Evolutionary conservation across 768 basidiomycete genomes (phyloP).

Genomic region (Suillus ampliporus): DNA sequence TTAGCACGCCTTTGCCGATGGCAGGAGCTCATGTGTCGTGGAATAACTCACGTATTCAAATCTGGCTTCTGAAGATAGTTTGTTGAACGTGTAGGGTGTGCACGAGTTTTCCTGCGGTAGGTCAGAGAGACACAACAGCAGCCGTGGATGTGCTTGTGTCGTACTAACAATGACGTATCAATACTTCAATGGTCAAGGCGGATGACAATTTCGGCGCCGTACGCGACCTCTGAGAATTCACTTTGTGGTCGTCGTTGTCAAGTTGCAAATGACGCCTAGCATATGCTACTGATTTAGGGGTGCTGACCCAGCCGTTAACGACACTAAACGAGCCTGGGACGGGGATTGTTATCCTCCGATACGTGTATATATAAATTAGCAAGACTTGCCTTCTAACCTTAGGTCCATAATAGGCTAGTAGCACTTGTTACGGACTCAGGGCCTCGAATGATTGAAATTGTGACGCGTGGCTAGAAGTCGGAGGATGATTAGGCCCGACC

Average conservation of each 20-base stretch:
- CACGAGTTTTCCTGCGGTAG: neutral
- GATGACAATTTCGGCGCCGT: neutral
- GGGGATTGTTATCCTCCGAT: constrained; percentile 8
- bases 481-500: constrained; percentile 12
- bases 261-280: neutral
- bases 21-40: neutral
- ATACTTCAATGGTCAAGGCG: neutral
- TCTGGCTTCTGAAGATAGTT: neutral
- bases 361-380: neutral
- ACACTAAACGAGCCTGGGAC: neutral
- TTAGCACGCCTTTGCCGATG: neutral
- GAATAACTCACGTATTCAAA: constrained; percentile 5
- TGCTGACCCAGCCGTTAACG: neutral
- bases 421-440: neutral
- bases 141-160: neutral
- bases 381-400: neutral
- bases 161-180: neutral
- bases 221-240: neutral
- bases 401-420: constrained; percentile 7
- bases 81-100: neutral
- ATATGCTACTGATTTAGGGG: neutral
- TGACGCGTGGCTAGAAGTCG: constrained; percentile 2
- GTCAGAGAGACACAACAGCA: neutral
- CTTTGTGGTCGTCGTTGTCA: neutral
- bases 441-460: neutral